phyloP scores from a whole-genome alignment of 208 protist genomes.

The Leptomonas seymouri region DNA sequence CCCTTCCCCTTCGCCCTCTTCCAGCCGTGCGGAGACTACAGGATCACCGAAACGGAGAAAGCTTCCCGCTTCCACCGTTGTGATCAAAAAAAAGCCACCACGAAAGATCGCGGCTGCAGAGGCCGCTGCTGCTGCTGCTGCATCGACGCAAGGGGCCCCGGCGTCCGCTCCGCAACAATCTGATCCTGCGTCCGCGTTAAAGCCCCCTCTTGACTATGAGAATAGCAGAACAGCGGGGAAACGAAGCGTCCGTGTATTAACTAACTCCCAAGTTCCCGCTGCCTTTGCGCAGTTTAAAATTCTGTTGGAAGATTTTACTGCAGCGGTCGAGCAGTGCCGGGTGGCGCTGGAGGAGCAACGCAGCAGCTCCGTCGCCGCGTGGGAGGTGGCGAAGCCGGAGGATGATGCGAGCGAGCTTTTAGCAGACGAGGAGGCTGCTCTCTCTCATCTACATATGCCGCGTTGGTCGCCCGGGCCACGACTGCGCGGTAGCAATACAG shows the following conservation, averaged over 20 bases:
- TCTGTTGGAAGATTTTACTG: constrained; percentile 28
- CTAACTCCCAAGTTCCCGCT: constrained; percentile 4
- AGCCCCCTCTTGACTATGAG: not conserved
- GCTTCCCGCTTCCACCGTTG: constrained; percentile 2
- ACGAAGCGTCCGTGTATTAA: not conserved
- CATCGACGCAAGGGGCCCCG: not conserved
- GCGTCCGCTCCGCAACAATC: not conserved
- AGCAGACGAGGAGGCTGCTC: not conserved
- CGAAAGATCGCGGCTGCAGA: constrained; percentile 13
- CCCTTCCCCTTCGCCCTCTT: not conserved
- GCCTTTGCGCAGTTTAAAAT: constrained; percentile 11
- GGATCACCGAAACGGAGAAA: not conserved
- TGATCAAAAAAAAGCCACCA: constrained; percentile 16
- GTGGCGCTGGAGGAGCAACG: constrained; percentile 18
- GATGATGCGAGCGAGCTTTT: constrained; percentile 1
- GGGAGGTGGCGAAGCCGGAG: constrained; percentile 1
- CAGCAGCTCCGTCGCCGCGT: constrained; percentile 1
- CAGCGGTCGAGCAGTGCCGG: constrained; percentile 25
- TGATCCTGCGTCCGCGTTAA: not conserved
- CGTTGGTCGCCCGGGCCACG: constrained; percentile 9
- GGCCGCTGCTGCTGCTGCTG: constrained; percentile 1
- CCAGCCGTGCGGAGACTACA: not conserved
- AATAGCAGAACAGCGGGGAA: not conserved
- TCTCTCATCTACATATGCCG: not conserved
- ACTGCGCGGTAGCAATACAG: constrained; percentile 1